phyloP scores from a whole-genome alignment of 1,284 basidiomycete species.

The Xanthoconium separans region DNA sequence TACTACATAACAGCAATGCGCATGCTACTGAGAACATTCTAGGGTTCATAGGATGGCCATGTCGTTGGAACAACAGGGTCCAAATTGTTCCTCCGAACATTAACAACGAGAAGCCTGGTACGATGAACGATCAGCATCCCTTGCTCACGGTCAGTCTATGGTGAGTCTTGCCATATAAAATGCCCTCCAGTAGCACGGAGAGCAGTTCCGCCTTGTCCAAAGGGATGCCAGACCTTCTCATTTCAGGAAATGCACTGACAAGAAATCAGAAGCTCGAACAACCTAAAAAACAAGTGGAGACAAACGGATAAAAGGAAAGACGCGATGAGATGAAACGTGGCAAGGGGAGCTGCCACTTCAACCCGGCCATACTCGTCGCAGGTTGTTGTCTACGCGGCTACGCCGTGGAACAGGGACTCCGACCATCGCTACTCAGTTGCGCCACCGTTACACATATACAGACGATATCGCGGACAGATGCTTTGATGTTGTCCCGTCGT shows the following conservation, averaged over 20 bases:
- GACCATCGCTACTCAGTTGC: background rate
- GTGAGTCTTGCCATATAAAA: constrained; percentile 2
- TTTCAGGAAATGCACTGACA: background rate
- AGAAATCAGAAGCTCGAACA: background rate
- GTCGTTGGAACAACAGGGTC: background rate
- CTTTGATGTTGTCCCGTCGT: background rate
- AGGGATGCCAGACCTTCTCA: background rate
- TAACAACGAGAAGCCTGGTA: constrained; percentile 6
- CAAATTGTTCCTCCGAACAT: constrained; percentile 8
- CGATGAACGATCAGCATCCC: background rate
- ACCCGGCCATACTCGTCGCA: no score
- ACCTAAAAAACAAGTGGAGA: background rate
- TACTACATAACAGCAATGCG: constrained; percentile 2
- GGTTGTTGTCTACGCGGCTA: no score
- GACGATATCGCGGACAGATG: background rate
- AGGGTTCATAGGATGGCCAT: background rate
- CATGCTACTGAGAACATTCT: constrained; percentile 6
- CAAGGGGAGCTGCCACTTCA: no score
- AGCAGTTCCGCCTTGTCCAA: constrained; percentile 9
- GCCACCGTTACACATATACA: background rate
- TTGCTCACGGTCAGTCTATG: background rate
- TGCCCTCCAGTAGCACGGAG: background rate
- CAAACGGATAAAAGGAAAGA: background rate
- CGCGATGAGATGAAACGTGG: no score
- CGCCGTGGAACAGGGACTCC: background rate